These are phyloP conservation scores for Macroventuria anomochaeta DNA, from an alignment of 2,329 filamentous ascomycete genomes.

Conservation along the genomic window DNA sequence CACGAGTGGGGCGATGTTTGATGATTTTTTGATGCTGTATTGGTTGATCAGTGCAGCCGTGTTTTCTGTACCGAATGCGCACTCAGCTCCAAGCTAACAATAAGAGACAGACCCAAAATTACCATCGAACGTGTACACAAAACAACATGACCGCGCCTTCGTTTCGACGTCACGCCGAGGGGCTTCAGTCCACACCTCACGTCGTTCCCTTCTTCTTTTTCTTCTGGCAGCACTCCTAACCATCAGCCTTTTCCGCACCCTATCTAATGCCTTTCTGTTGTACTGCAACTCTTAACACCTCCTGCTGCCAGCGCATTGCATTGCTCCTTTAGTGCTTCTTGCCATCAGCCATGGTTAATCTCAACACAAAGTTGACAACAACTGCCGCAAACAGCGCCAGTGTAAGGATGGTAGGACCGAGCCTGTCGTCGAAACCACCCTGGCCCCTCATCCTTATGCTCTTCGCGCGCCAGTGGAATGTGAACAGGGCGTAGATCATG, in stretches of 20 bases:
- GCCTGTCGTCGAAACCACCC: slow-evolving; percentile 94
- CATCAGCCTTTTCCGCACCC: background rate
- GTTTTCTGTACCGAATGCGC: background rate
- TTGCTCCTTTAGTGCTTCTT: slow-evolving; percentile 5
- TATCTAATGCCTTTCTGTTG: background rate
- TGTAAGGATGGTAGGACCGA: slow-evolving; percentile 89
- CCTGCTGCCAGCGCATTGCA: background rate
- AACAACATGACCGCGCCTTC: background rate
- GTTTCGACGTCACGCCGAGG: no score
- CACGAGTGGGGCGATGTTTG: no score
- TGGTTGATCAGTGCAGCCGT: background rate
- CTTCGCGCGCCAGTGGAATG: slow-evolving; percentile 96
- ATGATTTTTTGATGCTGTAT: background rate
- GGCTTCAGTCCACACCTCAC: background rate
- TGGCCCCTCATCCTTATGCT: slow-evolving; percentile 90
- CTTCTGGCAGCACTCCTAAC: background rate
- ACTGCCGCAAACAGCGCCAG: slow-evolving; percentile 86
- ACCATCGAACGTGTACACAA: background rate
- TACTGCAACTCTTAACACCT: background rate
- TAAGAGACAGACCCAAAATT: background rate
- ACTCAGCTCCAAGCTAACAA: background rate
- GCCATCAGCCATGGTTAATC: slow-evolving; percentile 37
- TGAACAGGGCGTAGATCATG: slow-evolving; percentile 93
- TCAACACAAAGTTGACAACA: slow-evolving; percentile 92
- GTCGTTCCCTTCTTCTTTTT: background rate